Evolutionary conservation across 116 monocot genomes (phyloP), one percentile per base, ranked within the genome.

Genomic region (Cymodocea nodosa): DNA sequence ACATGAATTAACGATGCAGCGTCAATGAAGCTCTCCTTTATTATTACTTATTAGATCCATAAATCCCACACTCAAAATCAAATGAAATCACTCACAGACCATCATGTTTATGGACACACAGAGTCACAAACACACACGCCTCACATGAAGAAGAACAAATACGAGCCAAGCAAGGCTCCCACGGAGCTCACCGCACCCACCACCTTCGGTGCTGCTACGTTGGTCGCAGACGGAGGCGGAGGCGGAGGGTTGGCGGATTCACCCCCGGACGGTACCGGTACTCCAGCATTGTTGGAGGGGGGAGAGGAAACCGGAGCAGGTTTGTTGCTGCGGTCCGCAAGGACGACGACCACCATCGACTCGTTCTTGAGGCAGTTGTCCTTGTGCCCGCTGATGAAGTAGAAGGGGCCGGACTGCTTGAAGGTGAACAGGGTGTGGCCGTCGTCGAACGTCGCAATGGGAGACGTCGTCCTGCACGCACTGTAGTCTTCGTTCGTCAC

Each of bases 371-470:
- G 44, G 82, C 92, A 97, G 60, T 86, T 83, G 15, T 48, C 74
- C 5, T 77, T 66, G 53, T 65, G 52, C 12, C 86, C 95, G 19
- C 91, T 97, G 67, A 97, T 88, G 87, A 97, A 97, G 78, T 77
- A 88, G 79, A 72, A 77, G 2, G 80, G 61, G 0, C 97, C 91
- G 0, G 91, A 80, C 2, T 44, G 75, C 40, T 68, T 71, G 23
- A 97, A 68, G 22, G 60, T 60, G 77, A 83, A 79, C 16, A 84
- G 83, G 5, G 85, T 83, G 78, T 85, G 77, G 34, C 91, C 91
- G 58, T 80, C 71, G 4, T 44, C 51, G 56, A 62, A 84, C 37
- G 18, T 76, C 0, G 35, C 35, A 14, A 76, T 34, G 63, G 64
- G 81, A 9, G 70, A 62, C 6, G 69, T 34, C 6, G 83, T 83